These are phyloP conservation scores for Colletotrichum tropicicola DNA, from an alignment of 2,329 filamentous ascomycete species.

Conservation along the genomic window DNA sequence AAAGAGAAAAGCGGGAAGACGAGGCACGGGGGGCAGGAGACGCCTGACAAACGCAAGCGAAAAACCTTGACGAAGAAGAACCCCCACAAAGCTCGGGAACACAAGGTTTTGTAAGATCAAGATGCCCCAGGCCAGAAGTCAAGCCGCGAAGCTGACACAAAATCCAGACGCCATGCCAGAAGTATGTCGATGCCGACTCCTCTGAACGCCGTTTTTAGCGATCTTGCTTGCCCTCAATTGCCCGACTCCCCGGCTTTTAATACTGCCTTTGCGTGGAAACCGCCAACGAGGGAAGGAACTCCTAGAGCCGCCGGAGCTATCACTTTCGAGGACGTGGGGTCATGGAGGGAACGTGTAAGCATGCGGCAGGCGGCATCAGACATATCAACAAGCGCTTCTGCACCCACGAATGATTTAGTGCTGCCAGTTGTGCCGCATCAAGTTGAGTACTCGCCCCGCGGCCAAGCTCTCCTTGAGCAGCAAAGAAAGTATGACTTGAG, in stretches of 20 bases:
- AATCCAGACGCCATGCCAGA: constrained; percentile 5
- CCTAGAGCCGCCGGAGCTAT: background rate
- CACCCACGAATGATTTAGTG: background rate
- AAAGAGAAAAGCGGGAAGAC: background rate
- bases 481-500: background rate
- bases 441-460: background rate
- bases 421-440: background rate
- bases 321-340: background rate
- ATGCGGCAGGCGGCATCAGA: background rate
- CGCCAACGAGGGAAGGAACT: background rate
- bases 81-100: background rate
- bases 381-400: constrained; percentile 13
- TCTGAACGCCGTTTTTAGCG: background rate
- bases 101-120: background rate
- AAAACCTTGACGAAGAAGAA: constrained; percentile 18
- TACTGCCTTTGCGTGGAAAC: constrained; percentile 15
- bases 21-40: background rate
- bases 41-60: background rate
- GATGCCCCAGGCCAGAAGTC: too few relatives aligned
- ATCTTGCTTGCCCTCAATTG: background rate
- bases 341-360: constrained; percentile 8
- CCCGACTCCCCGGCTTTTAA: background rate
- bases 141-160: background rate
- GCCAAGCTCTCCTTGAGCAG: background rate
- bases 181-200: constrained; percentile 23